These are phyloP conservation scores for Juncus effusus DNA, from an alignment of 176 grass and related monocot genomes.

Conservation along the genomic window DNA sequence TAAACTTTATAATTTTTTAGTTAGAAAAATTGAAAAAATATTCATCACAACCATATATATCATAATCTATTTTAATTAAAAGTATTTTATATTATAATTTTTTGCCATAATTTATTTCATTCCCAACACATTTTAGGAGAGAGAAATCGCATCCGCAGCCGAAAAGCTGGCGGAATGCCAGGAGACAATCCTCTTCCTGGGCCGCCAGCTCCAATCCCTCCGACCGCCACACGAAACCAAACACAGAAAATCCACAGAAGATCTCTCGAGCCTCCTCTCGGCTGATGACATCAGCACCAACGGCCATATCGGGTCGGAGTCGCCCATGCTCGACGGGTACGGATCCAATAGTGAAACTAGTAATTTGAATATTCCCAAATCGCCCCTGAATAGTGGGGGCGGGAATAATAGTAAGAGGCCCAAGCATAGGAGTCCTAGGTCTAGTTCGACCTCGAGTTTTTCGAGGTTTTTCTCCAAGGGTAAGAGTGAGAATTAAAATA, in stretches of 20 bases:
- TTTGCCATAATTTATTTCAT: not conserved
- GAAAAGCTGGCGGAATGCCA: constrained; percentile 97
- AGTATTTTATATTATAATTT: constrained; percentile 20
- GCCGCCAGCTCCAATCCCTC: constrained; percentile 80
- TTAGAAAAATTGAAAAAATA: no score
- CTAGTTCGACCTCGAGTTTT: constrained; percentile 56
- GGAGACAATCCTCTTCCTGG: constrained; percentile 88
- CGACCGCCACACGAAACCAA: constrained; percentile 59
- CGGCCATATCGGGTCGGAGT: constrained; percentile 42
- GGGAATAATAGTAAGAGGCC: constrained; percentile 53
- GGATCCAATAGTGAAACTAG: constrained; percentile 43
- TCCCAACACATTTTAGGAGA: constrained; percentile 44
- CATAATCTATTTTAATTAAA: no score
- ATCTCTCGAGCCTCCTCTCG: constrained; percentile 42
- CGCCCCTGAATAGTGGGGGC: constrained; percentile 29
- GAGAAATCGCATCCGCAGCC: constrained; percentile 76
- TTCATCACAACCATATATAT: no score
- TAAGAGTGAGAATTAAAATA: constrained; percentile 41
- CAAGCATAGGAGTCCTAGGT: constrained; percentile 65
- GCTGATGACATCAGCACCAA: constrained; percentile 30
- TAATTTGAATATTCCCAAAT: constrained; percentile 40
- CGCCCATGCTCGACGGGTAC: constrained; percentile 37
- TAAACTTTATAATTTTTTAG: constrained; percentile 14
- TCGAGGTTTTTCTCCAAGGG: constrained; percentile 83
- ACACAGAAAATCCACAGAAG: constrained; percentile 45